Base-by-base conservation (phyloP, 345 rosid genomes). In the Lepidium didymum region DNA sequence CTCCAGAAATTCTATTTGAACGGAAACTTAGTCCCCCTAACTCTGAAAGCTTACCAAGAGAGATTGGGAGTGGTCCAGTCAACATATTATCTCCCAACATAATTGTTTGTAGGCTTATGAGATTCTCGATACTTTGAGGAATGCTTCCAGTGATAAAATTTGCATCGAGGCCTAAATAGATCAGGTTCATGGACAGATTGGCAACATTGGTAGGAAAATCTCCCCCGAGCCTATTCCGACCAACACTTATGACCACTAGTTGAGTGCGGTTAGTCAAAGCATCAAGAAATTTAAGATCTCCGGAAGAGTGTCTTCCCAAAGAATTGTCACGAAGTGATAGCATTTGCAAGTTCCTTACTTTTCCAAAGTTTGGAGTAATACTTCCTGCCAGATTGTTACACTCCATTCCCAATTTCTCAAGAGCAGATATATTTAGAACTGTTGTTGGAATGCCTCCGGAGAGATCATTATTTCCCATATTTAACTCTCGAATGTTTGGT, bases 161-260 rank as follows among this genome's bases (percentile, higher is more conserved):
- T 12, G 0, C 0, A 49, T 0, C 2, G 7, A 64, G 35, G 9
- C 0, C 0, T 36, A 49, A 47, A 0, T 0, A 0, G 10, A 0
- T 4, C 4, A 63, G 56, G 6, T 50, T 21, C 0, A 3, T 23
- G 6, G 69, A 64, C 3, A 64, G 6, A 37, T 66, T 66, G 3
- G 14, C 9, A 40, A 66, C 8, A 0, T 62, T 27, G 0, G 7
- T 3, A 31, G 70, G 70, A 6, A 68, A 68, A 6, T 56, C 4
- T 45, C 73, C 64, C 0, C 47, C 47, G 6, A 68, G 33, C 27
- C 56, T 44, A 45, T 56, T 68, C 0, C 0, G 0, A 18, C 42
- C 7, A 31, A 56, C 4, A 1, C n/a, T n/a, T 0, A 0, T 9
- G 55, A 35, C 0, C 0, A 0, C 0, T 25, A 68, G 35, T n/a